phyloP scores from a whole-genome alignment of 768 basidiomycete species.

The Arthromyces matolae region DNA sequence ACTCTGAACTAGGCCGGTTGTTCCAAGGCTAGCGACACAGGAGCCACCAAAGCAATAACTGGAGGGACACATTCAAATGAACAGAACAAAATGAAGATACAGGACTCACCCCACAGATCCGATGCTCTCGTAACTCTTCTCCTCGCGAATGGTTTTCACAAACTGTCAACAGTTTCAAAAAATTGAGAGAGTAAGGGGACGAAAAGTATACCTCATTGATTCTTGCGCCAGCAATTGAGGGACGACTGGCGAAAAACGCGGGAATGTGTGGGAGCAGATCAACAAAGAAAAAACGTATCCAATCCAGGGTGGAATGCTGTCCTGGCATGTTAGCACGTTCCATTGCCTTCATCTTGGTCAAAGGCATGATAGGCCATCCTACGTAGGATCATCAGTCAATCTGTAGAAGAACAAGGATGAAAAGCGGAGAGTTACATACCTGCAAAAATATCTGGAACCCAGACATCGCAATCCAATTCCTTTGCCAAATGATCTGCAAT shows the following conservation, averaged over 20 bases:
- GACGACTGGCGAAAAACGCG: constrained; percentile 26
- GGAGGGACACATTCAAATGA: background rate
- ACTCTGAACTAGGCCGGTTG: constrained; percentile 14
- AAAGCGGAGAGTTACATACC: constrained; percentile 25
- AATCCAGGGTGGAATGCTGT: background rate
- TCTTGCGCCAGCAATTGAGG: constrained; percentile 26
- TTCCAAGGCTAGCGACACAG: constrained; percentile 10
- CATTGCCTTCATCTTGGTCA: constrained; percentile 2
- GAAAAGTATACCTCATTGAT: constrained; percentile 11
- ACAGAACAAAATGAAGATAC: background rate
- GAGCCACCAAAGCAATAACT: constrained; percentile 22
- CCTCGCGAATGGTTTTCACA: constrained; percentile 27
- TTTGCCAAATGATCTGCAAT: constrained; percentile 46
- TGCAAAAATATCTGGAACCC: constrained; percentile 53
- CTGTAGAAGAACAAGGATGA: background rate
- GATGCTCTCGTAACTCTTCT: constrained; percentile 36
- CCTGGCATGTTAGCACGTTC: background rate
- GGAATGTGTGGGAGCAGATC: constrained; percentile 25
- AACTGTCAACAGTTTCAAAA: constrained; percentile 22
- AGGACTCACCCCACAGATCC: constrained; percentile 33
- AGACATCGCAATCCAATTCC: constrained; percentile 48
- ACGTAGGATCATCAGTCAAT: background rate
- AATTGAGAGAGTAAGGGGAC: background rate
- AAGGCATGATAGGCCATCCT: constrained; percentile 9
- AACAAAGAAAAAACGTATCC: background rate